Evolutionary conservation across 2,329 filamentous ascomycete genomes (phyloP).

Genomic region (Huntiella decipiens): DNA sequence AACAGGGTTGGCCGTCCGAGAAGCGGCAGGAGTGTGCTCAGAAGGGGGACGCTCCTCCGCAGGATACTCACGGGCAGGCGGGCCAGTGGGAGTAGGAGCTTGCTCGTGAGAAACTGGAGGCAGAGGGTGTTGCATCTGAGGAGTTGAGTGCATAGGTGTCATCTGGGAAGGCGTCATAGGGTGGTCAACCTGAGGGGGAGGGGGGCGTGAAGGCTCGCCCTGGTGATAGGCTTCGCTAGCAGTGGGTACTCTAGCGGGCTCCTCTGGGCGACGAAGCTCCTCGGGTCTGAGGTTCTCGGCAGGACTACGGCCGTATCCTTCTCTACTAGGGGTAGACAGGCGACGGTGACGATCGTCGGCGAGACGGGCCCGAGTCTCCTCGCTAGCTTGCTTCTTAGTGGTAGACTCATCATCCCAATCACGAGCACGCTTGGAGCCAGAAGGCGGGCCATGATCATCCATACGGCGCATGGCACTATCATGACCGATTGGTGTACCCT

Average conservation of each 20-base stretch:
- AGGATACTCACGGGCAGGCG: slow-evolving; percentile 32
- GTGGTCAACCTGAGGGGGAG: slow-evolving; percentile 28
- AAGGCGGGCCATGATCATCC: slow-evolving; percentile 59
- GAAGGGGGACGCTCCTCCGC: slow-evolving; percentile 38
- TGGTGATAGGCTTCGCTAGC: slow-evolving; percentile 71
- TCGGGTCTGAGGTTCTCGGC: slow-evolving; percentile 51
- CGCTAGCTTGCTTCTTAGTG: slow-evolving; percentile 70
- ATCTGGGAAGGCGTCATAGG: slow-evolving; percentile 34
- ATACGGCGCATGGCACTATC: slow-evolving; percentile 44
- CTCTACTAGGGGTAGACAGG: slow-evolving; percentile 52
- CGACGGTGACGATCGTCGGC: slow-evolving; percentile 70
- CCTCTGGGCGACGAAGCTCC: slow-evolving; percentile 33
- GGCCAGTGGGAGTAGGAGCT: slow-evolving; percentile 20
- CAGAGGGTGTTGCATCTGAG: slow-evolving; percentile 26
- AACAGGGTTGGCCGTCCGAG: slow-evolving; percentile 18
- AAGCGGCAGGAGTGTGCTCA: slow-evolving; percentile 19
- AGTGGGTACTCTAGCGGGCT: slow-evolving; percentile 40
- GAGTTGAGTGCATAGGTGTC: slow-evolving; percentile 43
- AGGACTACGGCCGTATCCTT: slow-evolving; percentile 57
- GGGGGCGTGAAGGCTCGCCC: slow-evolving; percentile 68
- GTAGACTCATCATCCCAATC: slow-evolving; percentile 81
- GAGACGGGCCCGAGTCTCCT: slow-evolving; percentile 70
- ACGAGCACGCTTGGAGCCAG: slow-evolving; percentile 63
- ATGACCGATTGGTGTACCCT: slow-evolving; percentile 30
- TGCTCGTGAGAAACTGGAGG: slow-evolving; percentile 31